A percentile compares a stretch with the other conserved stretches of the same genome.
These are phyloP conservation scores for Lactarius evosmus DNA, from an alignment of 768 basidiomycete species.

Conservation along the genomic window DNA sequence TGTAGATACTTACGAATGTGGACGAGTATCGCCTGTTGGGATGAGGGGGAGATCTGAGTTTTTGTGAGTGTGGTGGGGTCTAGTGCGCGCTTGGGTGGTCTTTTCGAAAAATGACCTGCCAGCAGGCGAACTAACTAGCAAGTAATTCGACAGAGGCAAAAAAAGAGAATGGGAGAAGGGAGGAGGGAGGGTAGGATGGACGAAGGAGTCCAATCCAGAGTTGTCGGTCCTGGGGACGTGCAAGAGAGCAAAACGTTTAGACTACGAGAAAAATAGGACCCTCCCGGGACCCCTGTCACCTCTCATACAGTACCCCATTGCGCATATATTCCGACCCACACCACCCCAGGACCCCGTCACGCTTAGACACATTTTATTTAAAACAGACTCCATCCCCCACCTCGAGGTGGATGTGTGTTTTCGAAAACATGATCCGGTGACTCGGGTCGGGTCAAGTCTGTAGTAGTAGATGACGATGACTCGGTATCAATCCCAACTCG, in stretches of 20 bases:
- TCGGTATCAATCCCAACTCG: background rate
- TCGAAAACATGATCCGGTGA: background rate
- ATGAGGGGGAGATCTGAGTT: slow-evolving; percentile 23
- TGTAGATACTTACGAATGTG: slow-evolving; percentile 25
- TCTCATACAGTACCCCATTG: background rate
- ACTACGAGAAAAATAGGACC: slow-evolving; percentile 7
- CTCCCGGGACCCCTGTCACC: slow-evolving; percentile 1
- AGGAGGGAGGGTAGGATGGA: slow-evolving; percentile 22
- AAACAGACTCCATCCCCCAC: background rate
- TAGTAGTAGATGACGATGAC: background rate
- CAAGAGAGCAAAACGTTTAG: slow-evolving; percentile 1
- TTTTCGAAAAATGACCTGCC: slow-evolving; percentile 31
- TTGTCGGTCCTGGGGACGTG: slow-evolving; percentile 28
- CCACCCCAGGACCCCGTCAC: too few species aligned
- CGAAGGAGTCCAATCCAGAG: slow-evolving; percentile 28
- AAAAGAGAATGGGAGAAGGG: slow-evolving; percentile 9
- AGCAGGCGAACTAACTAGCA: slow-evolving; percentile 31
- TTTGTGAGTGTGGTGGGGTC: slow-evolving; percentile 21
- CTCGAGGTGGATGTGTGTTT: background rate
- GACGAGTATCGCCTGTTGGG: slow-evolving; percentile 25
- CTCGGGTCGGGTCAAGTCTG: background rate
- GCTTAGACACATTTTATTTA: background rate
- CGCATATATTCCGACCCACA: too few species aligned
- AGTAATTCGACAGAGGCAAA: slow-evolving; percentile 28
- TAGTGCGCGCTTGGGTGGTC: slow-evolving; percentile 26